phyloP scores from a whole-genome alignment of 129 eudicot genomes.

The Helichrysum umbraculigerum region DNA sequence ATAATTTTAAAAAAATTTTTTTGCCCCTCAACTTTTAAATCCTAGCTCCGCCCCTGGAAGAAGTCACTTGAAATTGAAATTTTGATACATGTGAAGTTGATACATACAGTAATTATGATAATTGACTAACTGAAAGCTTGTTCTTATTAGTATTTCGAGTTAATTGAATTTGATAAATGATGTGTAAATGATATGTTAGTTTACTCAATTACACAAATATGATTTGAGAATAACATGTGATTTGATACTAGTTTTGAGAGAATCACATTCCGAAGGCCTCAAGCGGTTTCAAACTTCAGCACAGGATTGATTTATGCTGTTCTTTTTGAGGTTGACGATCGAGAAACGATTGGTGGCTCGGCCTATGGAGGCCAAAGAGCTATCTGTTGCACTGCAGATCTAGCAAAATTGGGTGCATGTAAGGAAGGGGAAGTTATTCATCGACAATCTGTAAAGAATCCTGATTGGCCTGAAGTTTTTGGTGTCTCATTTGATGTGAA shows the following conservation, averaged over 20 bases:
- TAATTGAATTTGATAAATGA: not conserved
- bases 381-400: constrained; percentile 79
- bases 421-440: constrained; percentile 60
- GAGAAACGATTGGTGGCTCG: constrained; percentile 81
- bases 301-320: constrained; percentile 57
- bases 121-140: too few species aligned
- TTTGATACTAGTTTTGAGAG: constrained; percentile 54
- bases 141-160: too few species aligned
- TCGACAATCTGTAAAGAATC: too few species aligned
- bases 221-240: too few species aligned
- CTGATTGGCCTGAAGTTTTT: constrained; percentile 86
- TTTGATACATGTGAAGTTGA: too few species aligned
- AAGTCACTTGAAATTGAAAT: too few species aligned
- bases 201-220: not conserved
- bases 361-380: constrained; percentile 93
- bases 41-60: too few species aligned
- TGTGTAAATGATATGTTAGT: not conserved
- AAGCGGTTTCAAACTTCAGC: constrained; percentile 57
- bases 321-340: constrained; percentile 78
- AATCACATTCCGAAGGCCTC: constrained; percentile 61
- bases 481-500: constrained; percentile 62
- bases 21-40: too few species aligned
- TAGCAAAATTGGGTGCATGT: constrained; percentile 84
- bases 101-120: too few species aligned
- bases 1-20: too few species aligned